Evolutionary conservation across 495 filamentous ascomycete genomes (phyloP).

Genomic region (Cercophora sp.): DNA sequence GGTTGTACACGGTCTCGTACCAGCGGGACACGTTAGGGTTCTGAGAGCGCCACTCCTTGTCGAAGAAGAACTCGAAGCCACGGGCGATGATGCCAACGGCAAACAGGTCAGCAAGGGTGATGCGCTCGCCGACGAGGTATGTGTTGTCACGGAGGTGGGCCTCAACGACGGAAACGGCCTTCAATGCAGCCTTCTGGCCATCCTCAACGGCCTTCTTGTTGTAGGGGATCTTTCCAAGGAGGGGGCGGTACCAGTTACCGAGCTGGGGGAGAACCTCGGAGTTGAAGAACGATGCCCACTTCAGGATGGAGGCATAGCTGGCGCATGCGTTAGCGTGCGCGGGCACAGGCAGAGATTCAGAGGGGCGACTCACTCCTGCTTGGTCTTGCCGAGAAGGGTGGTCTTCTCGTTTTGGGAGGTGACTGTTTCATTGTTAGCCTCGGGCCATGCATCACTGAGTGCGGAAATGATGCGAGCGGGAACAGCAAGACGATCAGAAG

Average conservation of each 20-base stretch:
- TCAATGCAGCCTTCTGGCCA: constrained; percentile 58
- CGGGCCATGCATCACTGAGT: constrained; percentile 19
- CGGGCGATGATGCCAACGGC: constrained; percentile 69
- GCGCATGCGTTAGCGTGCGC: no score
- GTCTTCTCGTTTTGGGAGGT: constrained; percentile 99
- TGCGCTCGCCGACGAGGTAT: constrained; percentile 94
- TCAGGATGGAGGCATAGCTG: constrained; percentile 89
- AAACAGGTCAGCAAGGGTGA: constrained; percentile 95
- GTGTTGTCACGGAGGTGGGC: constrained; percentile 88
- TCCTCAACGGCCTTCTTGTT: constrained; percentile 98
- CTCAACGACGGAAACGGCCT: constrained; percentile 69
- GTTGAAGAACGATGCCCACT: constrained; percentile 95
- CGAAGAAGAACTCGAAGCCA: constrained; percentile 83
- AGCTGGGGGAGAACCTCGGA: constrained; percentile 71
- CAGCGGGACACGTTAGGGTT: constrained; percentile 86
- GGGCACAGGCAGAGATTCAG: neutral
- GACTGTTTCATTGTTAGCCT: constrained; percentile 56
- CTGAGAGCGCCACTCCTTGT: constrained; percentile 75
- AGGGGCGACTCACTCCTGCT: constrained; percentile 73
- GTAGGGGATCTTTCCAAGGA: constrained; percentile 77
- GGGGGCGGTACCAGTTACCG: constrained; percentile 83
- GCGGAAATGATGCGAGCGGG: constrained; percentile 11
- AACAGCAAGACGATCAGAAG: constrained; percentile 48
- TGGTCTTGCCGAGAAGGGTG: constrained; percentile 96
- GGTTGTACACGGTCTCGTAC: constrained; percentile 91